Conservation (phyloP, 495 filamentous ascomycete species). For the Aspergillus asperescens region DNA sequence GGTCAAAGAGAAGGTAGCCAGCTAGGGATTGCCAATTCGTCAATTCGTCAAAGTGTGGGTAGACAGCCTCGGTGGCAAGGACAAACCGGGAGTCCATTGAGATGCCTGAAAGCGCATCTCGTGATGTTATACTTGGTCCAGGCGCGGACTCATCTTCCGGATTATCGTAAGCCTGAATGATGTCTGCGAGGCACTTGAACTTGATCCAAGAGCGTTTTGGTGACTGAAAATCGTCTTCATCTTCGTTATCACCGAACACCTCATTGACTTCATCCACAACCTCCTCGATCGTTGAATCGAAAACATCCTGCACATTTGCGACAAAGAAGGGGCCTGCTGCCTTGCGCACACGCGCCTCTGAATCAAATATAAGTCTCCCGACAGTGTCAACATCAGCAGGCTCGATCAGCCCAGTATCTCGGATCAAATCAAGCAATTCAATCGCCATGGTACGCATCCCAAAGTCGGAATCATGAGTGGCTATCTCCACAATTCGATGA, state of each 20-base stretch:
- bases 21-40: slow-evolving; percentile 83
- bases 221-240: slow-evolving; percentile 65
- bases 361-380: slow-evolving; percentile 80
- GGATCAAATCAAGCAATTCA: slow-evolving; percentile 71
- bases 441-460: slow-evolving; percentile 72
- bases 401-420: slow-evolving; percentile 80
- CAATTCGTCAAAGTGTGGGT: slow-evolving; percentile 71
- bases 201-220: slow-evolving; percentile 82
- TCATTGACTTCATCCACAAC: slow-evolving; percentile 79
- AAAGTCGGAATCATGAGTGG: slow-evolving; percentile 70
- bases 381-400: slow-evolving; percentile 84
- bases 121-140: slow-evolving; percentile 22
- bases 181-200: slow-evolving; percentile 82
- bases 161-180: slow-evolving; percentile 71
- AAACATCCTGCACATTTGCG: slow-evolving; percentile 74
- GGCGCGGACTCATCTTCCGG: slow-evolving; percentile 44
- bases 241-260: slow-evolving; percentile 52
- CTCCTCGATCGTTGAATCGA: slow-evolving; percentile 74
- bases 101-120: slow-evolving; percentile 36
- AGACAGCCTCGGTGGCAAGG: slow-evolving; percentile 78
- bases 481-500: slow-evolving; percentile 87
- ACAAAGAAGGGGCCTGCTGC: slow-evolving; percentile 86
- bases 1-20: slow-evolving; percentile 87
- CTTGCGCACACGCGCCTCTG: slow-evolving; percentile 74
- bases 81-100: slow-evolving; percentile 71